Evolutionary conservation across 345 rosid species (phyloP).

Genomic region (Conringia planisiliqua): DNA sequence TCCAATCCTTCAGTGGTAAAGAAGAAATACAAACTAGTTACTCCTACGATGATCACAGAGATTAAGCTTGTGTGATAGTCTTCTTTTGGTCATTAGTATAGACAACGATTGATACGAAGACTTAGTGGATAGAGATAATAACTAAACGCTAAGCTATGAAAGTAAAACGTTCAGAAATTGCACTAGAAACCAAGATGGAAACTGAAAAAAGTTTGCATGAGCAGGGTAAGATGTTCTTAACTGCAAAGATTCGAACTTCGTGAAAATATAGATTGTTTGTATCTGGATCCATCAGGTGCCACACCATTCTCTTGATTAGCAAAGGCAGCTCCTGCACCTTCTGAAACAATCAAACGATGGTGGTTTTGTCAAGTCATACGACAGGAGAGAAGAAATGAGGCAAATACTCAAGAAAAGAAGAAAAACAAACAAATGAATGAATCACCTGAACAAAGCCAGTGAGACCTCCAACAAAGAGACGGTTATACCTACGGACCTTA

Average conservation of each 20-base stretch:
- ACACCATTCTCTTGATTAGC: conserved; percentile 61
- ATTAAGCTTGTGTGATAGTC: background rate
- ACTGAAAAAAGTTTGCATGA: background rate
- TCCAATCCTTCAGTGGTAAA: background rate
- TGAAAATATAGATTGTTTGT: conserved; percentile 42
- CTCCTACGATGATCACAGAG: background rate
- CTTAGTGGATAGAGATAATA: background rate
- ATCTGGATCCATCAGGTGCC: conserved; percentile 80
- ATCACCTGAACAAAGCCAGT: conserved; percentile 64
- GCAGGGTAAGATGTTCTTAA: conserved; percentile 38
- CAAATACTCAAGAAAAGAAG: background rate
- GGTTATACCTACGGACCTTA: conserved; percentile 64
- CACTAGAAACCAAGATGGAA: background rate
- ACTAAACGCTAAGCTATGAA: background rate
- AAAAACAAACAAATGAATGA: background rate
- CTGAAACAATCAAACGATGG: conserved; percentile 39
- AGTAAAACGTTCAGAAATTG: no score
- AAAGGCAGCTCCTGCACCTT: conserved; percentile 61
- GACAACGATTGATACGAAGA: background rate
- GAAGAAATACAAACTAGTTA: background rate
- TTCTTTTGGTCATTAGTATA: background rate
- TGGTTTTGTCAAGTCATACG: conserved; percentile 8
- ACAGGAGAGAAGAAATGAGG: background rate
- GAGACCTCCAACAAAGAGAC: conserved; percentile 65
- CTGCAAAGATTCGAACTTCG: conserved; percentile 74